A percentile compares a stretch with the other conserved stretches of the same genome.
Conservation (phyloP, 768 basidiomycete species). For the Boletus fagicola region DNA sequence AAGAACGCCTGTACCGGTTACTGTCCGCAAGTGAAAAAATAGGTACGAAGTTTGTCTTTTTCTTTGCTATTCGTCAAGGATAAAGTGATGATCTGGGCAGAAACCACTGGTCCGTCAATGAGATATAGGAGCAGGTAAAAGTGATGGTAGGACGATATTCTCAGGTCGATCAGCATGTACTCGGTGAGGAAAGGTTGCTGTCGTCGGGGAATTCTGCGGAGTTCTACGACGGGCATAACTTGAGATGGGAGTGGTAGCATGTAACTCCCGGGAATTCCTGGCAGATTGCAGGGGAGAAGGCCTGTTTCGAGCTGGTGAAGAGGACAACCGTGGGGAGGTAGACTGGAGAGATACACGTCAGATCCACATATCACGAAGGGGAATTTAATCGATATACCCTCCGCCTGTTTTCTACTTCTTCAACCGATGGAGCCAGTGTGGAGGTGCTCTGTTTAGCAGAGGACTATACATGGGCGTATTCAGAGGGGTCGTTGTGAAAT, state of each 20-base stretch:
- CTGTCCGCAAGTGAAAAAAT: not conserved
- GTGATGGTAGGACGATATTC: conserved; percentile 50
- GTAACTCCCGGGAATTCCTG: conserved; percentile 52
- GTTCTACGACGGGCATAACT: conserved; percentile 78
- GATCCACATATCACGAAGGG: conserved; percentile 33
- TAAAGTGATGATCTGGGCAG: not conserved
- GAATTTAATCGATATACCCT: conserved; percentile 36
- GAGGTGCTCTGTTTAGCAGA: conserved; percentile 46
- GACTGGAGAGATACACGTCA: conserved; percentile 29
- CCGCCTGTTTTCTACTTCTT: conserved; percentile 27
- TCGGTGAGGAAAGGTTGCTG: conserved; percentile 55
- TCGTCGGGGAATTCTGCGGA: conserved; percentile 69
- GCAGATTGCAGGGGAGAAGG: conserved; percentile 46
- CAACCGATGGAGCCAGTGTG: conserved; percentile 26
- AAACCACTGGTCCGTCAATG: conserved; percentile 15
- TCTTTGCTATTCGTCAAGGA: not conserved
- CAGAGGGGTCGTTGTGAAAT: not conserved
- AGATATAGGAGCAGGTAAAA: conserved; percentile 42
- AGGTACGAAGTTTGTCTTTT: not conserved
- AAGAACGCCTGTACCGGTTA: conserved; percentile 9
- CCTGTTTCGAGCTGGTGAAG: conserved; percentile 44
- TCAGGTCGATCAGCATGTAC: conserved; percentile 32
- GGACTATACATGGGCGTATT: conserved; percentile 28
- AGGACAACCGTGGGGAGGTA: conserved; percentile 37
- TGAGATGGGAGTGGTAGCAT: conserved; percentile 74